These are phyloP conservation scores for Phoma sp. DNA, from an alignment of 2,329 filamentous ascomycete genomes.

Conservation along the genomic window DNA sequence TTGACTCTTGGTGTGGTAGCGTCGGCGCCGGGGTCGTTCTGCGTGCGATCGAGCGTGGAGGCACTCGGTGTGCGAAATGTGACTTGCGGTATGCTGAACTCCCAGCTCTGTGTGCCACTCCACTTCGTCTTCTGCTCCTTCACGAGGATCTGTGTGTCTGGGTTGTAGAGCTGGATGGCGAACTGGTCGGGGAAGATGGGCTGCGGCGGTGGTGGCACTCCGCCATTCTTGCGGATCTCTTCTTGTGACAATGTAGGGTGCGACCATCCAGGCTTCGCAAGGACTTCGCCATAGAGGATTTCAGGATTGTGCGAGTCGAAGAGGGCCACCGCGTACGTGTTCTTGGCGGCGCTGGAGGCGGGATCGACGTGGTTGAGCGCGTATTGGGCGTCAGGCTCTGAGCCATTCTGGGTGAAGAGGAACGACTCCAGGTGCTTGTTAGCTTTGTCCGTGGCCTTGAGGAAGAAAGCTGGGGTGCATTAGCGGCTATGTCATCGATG, in stretches of 20 bases:
- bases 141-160: slow-evolving; percentile 80
- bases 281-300: slow-evolving; percentile 85
- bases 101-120: slow-evolving; percentile 82
- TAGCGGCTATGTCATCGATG: slow-evolving; percentile 6
- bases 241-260: slow-evolving; percentile 82
- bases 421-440: slow-evolving; percentile 61
- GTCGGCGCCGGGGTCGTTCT: slow-evolving; percentile 63
- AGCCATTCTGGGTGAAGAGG: slow-evolving; percentile 73
- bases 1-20: slow-evolving; percentile 71
- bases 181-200: slow-evolving; percentile 80
- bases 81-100: slow-evolving; percentile 88
- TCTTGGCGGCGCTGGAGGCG: slow-evolving; percentile 70
- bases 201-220: slow-evolving; percentile 68
- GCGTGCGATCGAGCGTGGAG: slow-evolving; percentile 77
- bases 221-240: slow-evolving; percentile 74
- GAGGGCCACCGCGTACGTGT: slow-evolving; percentile 85
- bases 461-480: slow-evolving; percentile 60
- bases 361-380: slow-evolving; percentile 79
- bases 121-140: slow-evolving; percentile 76
- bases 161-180: slow-evolving; percentile 89
- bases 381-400: slow-evolving; percentile 80
- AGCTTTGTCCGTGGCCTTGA: slow-evolving; percentile 60
- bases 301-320: slow-evolving; percentile 82
- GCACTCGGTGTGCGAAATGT: slow-evolving; percentile 82
- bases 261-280: slow-evolving; percentile 84